Percentiles rank a stretch among this genome's conserved stretches.
Evolutionary conservation across 495 filamentous ascomycete genomes (phyloP).

Genomic region (Melanomma pulvis-pyrius): DNA sequence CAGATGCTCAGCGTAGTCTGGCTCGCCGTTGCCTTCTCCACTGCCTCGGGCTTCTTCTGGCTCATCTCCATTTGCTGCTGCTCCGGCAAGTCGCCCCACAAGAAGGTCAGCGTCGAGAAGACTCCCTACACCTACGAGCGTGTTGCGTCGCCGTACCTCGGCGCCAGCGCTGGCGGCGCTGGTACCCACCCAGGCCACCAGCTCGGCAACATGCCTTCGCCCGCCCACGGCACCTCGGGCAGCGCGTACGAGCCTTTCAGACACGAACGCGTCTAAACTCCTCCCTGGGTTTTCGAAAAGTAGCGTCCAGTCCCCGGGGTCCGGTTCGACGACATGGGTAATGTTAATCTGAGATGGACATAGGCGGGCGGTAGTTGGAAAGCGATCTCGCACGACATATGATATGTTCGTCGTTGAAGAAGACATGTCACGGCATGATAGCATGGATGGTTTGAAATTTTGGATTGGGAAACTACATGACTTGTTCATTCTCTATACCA

Average conservation of each 20-base stretch:
- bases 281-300: not conserved
- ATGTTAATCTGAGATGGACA: not conserved
- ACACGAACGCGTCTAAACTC: constrained; percentile 34
- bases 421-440: not conserved
- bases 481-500: not conserved
- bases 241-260: constrained; percentile 52
- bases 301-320: not conserved
- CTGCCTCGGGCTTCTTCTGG: constrained; percentile 82
- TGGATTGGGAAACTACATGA: not conserved
- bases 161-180: constrained; percentile 5
- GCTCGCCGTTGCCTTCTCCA: constrained; percentile 76
- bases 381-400: not conserved
- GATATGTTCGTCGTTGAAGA: not conserved
- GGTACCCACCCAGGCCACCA: constrained; percentile 32
- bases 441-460: not conserved
- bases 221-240: constrained; percentile 22
- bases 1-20: constrained; percentile 72
- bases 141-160: constrained; percentile 45
- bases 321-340: not conserved
- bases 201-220: constrained; percentile 8
- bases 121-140: constrained; percentile 51
- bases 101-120: constrained; percentile 43
- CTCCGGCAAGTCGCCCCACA: constrained; percentile 50
- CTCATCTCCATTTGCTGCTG: constrained; percentile 90
- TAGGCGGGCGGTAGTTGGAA: not conserved